phyloP scores from a whole-genome alignment of 495 filamentous ascomycete species.

The Lentithecium fluviatile region DNA sequence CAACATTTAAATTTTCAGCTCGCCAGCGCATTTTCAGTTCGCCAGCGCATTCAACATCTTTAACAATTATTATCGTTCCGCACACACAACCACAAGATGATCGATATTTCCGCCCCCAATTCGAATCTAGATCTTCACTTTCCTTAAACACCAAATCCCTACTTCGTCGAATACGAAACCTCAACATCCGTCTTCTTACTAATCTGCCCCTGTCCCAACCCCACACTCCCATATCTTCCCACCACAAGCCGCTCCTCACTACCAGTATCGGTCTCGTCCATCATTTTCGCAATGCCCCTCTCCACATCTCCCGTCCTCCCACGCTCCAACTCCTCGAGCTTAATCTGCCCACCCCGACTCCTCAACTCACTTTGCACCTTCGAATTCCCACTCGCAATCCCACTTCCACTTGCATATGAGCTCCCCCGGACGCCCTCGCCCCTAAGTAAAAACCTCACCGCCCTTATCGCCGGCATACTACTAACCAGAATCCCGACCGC shows the following conservation, averaged over 20 bases:
- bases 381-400: too few species aligned
- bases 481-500: conserved; percentile 19
- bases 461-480: conserved; percentile 21
- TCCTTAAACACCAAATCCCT: background rate
- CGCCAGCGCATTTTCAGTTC: too few species aligned
- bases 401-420: too few species aligned
- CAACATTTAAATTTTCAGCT: too few species aligned
- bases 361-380: too few species aligned
- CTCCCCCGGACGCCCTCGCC: conserved; percentile 1
- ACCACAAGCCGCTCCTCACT: conserved; percentile 7
- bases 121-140: too few species aligned
- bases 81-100: too few species aligned
- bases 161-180: conserved; percentile 3
- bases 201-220: background rate
- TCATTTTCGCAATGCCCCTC: background rate
- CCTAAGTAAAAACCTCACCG: conserved; percentile 6
- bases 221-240: background rate
- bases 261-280: background rate
- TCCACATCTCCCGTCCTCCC: conserved; percentile 3
- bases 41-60: too few species aligned
- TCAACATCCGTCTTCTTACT: conserved; percentile 1
- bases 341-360: conserved; percentile 12
- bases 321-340: background rate
- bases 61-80: too few species aligned
- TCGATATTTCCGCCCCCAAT: too few species aligned